Conservation (phyloP, 176 grass and related monocot species). For the Cenchrus americanus region DNA sequence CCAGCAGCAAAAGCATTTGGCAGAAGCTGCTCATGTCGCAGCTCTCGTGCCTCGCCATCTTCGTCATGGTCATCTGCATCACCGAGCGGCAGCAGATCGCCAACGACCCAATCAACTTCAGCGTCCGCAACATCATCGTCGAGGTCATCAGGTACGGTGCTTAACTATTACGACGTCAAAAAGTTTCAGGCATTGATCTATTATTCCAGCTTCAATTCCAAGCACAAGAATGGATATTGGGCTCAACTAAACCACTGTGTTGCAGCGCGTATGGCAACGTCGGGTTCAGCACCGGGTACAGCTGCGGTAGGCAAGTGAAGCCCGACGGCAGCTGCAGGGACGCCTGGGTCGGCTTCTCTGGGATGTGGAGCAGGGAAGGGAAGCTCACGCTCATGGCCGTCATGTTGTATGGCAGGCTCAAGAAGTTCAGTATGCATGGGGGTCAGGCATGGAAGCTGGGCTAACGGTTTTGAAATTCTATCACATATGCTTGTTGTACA, state of each 20-base stretch:
- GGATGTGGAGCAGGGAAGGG: constrained; percentile 71
- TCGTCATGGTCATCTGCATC: constrained; percentile 65
- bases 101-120: constrained; percentile 69
- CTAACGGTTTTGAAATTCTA: background rate
- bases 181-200: too few species aligned
- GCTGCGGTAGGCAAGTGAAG: constrained; percentile 64
- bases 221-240: too few species aligned
- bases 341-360: constrained; percentile 57
- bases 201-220: too few species aligned
- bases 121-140: constrained; percentile 61
- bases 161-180: too few species aligned
- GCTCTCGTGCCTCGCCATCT: constrained; percentile 57
- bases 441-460: constrained; percentile 63
- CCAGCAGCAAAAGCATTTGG: constrained; percentile 17
- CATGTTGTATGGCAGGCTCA: constrained; percentile 87
- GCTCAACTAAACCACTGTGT: too few species aligned
- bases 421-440: constrained; percentile 65
- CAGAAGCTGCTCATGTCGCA: constrained; percentile 58
- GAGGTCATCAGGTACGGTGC: constrained; percentile 72
- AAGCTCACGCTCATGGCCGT: constrained; percentile 73
- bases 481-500: too few species aligned
- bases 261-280: constrained; percentile 81
- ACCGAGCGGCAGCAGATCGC: constrained; percentile 61
- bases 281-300: constrained; percentile 84
- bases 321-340: constrained; percentile 53